A percentile compares a stretch with the other conserved stretches of the same genome.
phyloP scores from a whole-genome alignment of 257 asterid genomes.

The Solanum bulbocastanum region DNA sequence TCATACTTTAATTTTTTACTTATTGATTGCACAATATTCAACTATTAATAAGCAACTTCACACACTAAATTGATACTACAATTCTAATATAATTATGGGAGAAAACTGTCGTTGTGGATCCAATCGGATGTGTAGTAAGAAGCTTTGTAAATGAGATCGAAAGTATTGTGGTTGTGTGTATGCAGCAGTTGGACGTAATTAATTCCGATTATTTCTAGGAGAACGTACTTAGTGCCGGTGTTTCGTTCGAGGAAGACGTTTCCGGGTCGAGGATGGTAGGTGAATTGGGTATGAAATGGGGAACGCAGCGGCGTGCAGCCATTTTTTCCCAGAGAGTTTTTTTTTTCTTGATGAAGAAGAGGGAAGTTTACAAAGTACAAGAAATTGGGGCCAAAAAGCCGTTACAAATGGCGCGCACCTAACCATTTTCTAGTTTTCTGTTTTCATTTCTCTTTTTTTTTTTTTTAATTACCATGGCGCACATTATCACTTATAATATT shows the following conservation, averaged over 20 bases:
- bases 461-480: no score
- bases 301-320: no score
- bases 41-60: neutral
- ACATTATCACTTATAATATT: no score
- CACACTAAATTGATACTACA: no score
- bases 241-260: neutral
- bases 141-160: neutral
- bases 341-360: neutral
- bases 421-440: neutral
- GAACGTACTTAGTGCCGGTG: neutral
- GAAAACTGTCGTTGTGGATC: neutral
- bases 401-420: neutral
- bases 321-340: no score
- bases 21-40: neutral
- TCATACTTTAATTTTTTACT: no score
- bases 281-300: neutral
- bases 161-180: no score
- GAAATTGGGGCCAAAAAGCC: neutral
- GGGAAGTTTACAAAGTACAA: neutral
- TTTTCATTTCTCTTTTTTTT: no score
- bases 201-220: neutral
- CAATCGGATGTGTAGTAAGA: neutral
- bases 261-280: neutral
- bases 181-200: no score
- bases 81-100: neutral